phyloP scores from a whole-genome alignment of 345 rosid genomes.

The Rhizophora mangle region DNA sequence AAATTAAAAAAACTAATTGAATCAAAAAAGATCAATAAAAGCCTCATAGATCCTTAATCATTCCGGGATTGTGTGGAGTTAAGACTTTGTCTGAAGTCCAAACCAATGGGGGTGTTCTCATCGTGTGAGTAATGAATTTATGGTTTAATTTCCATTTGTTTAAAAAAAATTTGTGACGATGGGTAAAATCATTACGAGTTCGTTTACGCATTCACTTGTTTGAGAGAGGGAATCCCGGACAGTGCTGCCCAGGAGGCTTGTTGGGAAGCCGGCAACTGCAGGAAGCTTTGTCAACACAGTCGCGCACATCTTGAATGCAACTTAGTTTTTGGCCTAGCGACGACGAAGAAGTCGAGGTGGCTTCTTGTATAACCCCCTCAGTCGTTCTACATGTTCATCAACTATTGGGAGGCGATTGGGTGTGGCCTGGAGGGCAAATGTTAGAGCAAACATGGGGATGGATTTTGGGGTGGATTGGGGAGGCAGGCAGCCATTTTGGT shows the following conservation, averaged over 20 bases:
- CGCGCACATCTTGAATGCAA: conserved; percentile 16
- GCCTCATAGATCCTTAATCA: too few relatives aligned
- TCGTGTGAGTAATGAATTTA: too few relatives aligned
- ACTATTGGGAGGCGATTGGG: conserved; percentile 35
- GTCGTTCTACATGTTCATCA: conserved; percentile 31
- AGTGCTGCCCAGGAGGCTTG: conserved; percentile 1
- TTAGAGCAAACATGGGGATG: conserved; percentile 43
- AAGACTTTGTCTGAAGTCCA: too few relatives aligned
- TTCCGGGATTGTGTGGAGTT: too few relatives aligned
- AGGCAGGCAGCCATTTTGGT: conserved; percentile 26
- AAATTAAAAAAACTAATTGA: too few relatives aligned
- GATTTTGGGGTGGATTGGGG: conserved; percentile 9
- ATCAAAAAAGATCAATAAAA: too few relatives aligned
- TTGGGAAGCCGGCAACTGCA: conserved; percentile 9
- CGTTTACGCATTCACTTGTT: conserved; percentile 6
- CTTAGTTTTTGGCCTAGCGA: conserved; percentile 12
- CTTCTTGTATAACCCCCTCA: conserved; percentile 23
- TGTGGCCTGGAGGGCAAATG: conserved; percentile 43
- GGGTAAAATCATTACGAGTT: background rate
- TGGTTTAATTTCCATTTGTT: too few relatives aligned
- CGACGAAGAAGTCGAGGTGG: conserved; percentile 29
- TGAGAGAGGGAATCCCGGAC: conserved; percentile 16
- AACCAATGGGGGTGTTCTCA: too few relatives aligned
- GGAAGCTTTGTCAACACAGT: conserved; percentile 13
- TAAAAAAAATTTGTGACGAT: too few relatives aligned